Conservation (phyloP, 1,284 basidiomycete genomes). For the Papiliotrema nemorosa region DNA sequence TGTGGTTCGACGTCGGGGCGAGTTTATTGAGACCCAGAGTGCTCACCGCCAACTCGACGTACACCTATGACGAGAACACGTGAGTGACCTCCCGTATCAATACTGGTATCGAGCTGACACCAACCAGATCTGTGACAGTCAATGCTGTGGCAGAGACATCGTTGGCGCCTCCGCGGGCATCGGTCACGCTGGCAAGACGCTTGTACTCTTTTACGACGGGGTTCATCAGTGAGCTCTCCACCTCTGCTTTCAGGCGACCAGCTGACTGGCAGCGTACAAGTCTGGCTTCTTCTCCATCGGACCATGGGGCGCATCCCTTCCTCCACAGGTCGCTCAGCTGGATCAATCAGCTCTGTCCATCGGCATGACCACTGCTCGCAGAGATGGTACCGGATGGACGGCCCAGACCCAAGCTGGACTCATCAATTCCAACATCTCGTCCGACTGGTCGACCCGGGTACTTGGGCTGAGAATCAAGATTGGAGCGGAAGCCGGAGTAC, state of each 20-base stretch:
- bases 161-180: slow-evolving; percentile 48
- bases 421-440: slow-evolving; percentile 31
- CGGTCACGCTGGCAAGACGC: slow-evolving; percentile 50
- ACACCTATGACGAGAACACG: slow-evolving; percentile 50
- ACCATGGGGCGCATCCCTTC: slow-evolving; percentile 46
- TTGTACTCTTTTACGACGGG: slow-evolving; percentile 48
- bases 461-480: slow-evolving; percentile 51
- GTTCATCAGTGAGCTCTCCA: slow-evolving; percentile 36
- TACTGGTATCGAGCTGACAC: too few relatives aligned
- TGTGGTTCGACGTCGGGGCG: slow-evolving; percentile 44
- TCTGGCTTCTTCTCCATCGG: slow-evolving; percentile 51
- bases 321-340: slow-evolving; percentile 14
- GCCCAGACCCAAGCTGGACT: slow-evolving; percentile 40
- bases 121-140: slow-evolving; percentile 45
- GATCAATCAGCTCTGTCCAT: slow-evolving; percentile 41
- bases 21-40: slow-evolving; percentile 51
- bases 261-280: slow-evolving; percentile 34
- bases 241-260: neutral
- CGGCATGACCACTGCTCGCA: slow-evolving; percentile 37
- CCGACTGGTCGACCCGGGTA: slow-evolving; percentile 49
- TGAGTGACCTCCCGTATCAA: too few relatives aligned
- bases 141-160: slow-evolving; percentile 37
- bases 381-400: slow-evolving; percentile 44
- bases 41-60: slow-evolving; percentile 50
- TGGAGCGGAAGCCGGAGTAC: slow-evolving; percentile 38